Evolutionary conservation across 192 early-diverging fungal genomes (phyloP).

Genomic region (Coemansia sp.): DNA sequence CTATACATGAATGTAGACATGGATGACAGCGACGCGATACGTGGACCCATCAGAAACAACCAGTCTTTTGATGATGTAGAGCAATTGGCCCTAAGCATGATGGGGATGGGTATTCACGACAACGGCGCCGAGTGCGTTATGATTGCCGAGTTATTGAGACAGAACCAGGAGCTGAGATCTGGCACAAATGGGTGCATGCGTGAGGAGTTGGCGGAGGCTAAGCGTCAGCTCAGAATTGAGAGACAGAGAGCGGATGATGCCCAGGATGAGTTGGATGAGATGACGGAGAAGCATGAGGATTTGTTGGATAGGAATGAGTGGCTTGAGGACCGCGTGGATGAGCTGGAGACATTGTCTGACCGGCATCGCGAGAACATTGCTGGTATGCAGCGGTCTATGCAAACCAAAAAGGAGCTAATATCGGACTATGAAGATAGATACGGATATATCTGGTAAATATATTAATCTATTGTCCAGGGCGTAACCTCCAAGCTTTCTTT

Average conservation of each 20-base stretch:
- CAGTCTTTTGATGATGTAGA: not conserved
- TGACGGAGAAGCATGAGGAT: not conserved
- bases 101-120: not conserved
- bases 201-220: not conserved
- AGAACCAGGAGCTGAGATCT: not conserved
- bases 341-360: constrained; percentile 5
- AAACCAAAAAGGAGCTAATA: constrained; percentile 9
- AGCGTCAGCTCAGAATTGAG: not conserved
- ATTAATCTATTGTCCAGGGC: not conserved
- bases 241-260: not conserved
- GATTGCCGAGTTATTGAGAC: not conserved
- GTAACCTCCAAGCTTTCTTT: not conserved
- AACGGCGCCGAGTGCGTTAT: not conserved
- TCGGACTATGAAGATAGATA: not conserved
- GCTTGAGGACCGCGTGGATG: not conserved
- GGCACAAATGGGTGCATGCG: not conserved
- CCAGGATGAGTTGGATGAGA: not conserved
- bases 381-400: constrained; percentile 12
- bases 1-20: constrained; percentile 10
- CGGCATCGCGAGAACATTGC: constrained; percentile 16
- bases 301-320: not conserved
- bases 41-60: not conserved
- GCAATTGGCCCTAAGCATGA: not conserved
- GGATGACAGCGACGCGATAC: not conserved
- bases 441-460: not conserved